Base-by-base conservation (phyloP, 768 basidiomycete species). In the Boletellus emodensis region DNA sequence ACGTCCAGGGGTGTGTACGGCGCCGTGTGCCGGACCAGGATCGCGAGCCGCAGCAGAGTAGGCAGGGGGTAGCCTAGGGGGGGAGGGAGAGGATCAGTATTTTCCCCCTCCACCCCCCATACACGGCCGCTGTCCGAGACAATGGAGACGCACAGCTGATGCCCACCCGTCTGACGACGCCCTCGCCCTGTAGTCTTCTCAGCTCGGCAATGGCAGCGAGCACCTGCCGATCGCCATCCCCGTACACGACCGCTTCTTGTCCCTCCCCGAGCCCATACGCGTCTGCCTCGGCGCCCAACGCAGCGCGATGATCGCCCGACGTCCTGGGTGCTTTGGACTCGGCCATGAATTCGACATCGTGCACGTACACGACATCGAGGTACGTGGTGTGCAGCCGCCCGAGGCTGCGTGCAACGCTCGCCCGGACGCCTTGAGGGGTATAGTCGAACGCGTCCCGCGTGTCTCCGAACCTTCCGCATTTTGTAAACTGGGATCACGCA, bases 261-360 rank as follows among this genome's bases (percentile, higher is more conserved):
- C 80, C 84, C 39, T 70, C 63, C 0, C 65, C 72, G 36, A 94
- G 68, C 1, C 92, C 92, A 65, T 90, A 94, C 10, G 71, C 76
- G 7, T 60, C 75, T 14, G 74, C 74, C 33, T 85, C 81, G 2
- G 66, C 72, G 10, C 62, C 66, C 17, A 92, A 66, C 8, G 87
- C 87, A 1, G 64, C 52, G 1, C 69, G 61, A 58, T 84, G 84
- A 53, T 83, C 74, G 4, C 87, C 88, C 15, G 71, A 75, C 24
- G 63, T 61, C 40, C 71, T 71, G 2, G 84, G 78, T 26, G 71
- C 59, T 37, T 84, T 71, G 34, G 70, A 64, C 3, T 81, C 75
- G 36, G 77, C 77, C 12, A 93, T 79, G 56, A 83, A 90, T 71
- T 94, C 92, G 42, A 88, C 79, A 62, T 94, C 92, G 61, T 94